Base-by-base conservation (phyloP, 2,329 filamentous ascomycete genomes). In the Claviceps maximensis region DNA sequence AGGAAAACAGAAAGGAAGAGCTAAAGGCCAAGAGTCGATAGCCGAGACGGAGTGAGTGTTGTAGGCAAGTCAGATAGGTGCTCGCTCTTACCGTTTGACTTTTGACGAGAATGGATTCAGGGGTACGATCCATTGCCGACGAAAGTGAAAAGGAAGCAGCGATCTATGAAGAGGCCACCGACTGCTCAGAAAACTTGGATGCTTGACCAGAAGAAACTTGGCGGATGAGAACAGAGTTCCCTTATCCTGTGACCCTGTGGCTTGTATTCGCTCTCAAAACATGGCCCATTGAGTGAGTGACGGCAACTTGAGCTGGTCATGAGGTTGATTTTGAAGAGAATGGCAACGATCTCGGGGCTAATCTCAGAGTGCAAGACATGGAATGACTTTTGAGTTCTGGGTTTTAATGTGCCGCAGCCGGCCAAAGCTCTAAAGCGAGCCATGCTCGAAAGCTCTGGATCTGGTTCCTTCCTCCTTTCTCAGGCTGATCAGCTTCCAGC, bases 1-100 rank as follows among this genome's bases (percentile, higher is more conserved):
- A 36, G 52, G n/a, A 49, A 55, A 50, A 51, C 47, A 42, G 38
- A 47, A 3, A 52, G 36, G 38, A 36, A 50, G 36, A 53, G 19
- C 44, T 38, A 38, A 52, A 38, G 10, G 44, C 40, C 27, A 49
- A 38, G 19, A 49, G 12, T 47, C 41, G 12, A 15, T 48, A 55
- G 45, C 51, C 45, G 54, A 53, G 19, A 12, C 46, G 23, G 40
- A 46, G 12, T n/a, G 38, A 19, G 21, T 44, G 10, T 23, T 47
- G 31, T n/a, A 15, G 54, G 54, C 42, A 57, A 52, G 47, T 49
- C 23, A 46, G 17, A 51, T 15, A 17, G 47, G 41, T 45, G 49
- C 42, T 41, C 33, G 47, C 51, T 51, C 54, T 51, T 55, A 55
- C 54, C 52, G 41, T 46, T 29, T 49, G 51, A n/a, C 51, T 53